A percentile compares a stretch with the other conserved stretches of the same genome.
Evolutionary conservation across 2,329 filamentous ascomycete genomes (phyloP).

Genomic region (Neonectria sp.): DNA sequence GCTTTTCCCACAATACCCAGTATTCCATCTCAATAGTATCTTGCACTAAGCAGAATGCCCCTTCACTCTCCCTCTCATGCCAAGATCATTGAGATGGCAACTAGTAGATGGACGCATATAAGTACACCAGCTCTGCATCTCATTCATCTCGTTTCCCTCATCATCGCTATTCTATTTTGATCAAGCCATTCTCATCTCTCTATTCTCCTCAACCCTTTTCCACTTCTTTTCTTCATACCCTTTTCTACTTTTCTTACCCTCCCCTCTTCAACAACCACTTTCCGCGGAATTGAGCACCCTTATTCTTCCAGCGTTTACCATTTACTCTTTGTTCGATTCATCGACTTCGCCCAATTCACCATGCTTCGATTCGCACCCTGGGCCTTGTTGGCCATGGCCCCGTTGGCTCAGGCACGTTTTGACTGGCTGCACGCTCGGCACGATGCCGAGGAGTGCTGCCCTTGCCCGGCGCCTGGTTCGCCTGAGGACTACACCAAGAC

Average conservation of each 20-base stretch:
- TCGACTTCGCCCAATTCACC: slow-evolving; percentile 2
- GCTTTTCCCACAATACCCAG: slow-evolving; percentile 22
- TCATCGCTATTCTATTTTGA: slow-evolving; percentile 23
- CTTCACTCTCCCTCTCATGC: background rate
- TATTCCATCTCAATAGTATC: slow-evolving; percentile 18
- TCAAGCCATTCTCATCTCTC: background rate
- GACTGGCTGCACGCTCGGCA: slow-evolving; percentile 38
- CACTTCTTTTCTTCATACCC: slow-evolving; percentile 1
- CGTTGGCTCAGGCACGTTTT: slow-evolving; percentile 47
- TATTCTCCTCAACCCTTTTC: background rate
- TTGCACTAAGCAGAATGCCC: slow-evolving; percentile 23
- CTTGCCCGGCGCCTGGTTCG: slow-evolving; percentile 44
- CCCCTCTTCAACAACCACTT: slow-evolving; percentile 1
- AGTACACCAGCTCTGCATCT: slow-evolving; percentile 19
- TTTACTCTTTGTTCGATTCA: background rate
- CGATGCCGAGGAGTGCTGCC: slow-evolving; percentile 47
- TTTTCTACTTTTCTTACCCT: background rate
- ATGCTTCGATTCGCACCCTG: slow-evolving; percentile 48
- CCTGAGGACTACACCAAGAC: slow-evolving; percentile 34
- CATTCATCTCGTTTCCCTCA: slow-evolving; percentile 13
- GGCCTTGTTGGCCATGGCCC: slow-evolving; percentile 46
- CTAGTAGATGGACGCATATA: slow-evolving; percentile 31
- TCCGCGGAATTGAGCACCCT: background rate
- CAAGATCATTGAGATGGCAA: background rate
- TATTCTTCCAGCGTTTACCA: slow-evolving; percentile 12